Evolutionary conservation across 495 filamentous ascomycete species (phyloP), one percentile per base, ranked within the genome.

Genomic region (Parachaetomium inaequale): DNA sequence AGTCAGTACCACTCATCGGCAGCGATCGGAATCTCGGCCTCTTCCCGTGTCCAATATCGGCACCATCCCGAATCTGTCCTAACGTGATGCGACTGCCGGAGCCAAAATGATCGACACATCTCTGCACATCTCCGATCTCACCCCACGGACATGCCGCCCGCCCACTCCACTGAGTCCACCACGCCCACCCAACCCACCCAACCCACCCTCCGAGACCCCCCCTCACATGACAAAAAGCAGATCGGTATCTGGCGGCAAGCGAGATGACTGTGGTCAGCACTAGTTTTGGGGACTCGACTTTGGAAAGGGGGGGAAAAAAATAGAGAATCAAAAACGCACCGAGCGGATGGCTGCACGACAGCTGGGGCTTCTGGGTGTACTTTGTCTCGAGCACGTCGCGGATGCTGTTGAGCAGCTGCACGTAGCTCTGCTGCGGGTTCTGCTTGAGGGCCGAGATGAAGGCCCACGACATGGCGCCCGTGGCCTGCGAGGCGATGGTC

Each of bases 391-490:
- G 79, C 68, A 96, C 87, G 32, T 96, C 92, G 46, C 94, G 88
- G 68, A 98, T 96, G 72, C 85, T 95, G 79, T 95, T 97, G 62
- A 98, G 82, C 62, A 98, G 74, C 76, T 96, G 86, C 55, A 96
- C 87, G 70, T 98, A 98, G 78, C 91, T 96, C 82, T 97, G 94
- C 69, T 96, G 87, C 1, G 93, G 92, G 68, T 98, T 93, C 80
- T 92, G 89, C 79, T 89, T 92, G 60, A 98, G 79, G 43, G 92
- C 89, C 23, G 80, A 83, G 75, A 98, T 92, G 75, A 98, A 98
- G 11, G 94, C 94, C 80, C 87, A 95, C 0, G 91, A 96, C 94
- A 98, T 97, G 68, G 94, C 94, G 54, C 94, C 94, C 1, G 94
- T 97, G 43, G 94, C 95, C 71, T 97, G 83, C 55, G 92, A 87